A percentile compares a stretch with the other conserved stretches of the same genome.
These are phyloP conservation scores for Debaryomycetaceae sp. DNA, from an alignment of 1,139 yeast genomes.

Conservation along the genomic window DNA sequence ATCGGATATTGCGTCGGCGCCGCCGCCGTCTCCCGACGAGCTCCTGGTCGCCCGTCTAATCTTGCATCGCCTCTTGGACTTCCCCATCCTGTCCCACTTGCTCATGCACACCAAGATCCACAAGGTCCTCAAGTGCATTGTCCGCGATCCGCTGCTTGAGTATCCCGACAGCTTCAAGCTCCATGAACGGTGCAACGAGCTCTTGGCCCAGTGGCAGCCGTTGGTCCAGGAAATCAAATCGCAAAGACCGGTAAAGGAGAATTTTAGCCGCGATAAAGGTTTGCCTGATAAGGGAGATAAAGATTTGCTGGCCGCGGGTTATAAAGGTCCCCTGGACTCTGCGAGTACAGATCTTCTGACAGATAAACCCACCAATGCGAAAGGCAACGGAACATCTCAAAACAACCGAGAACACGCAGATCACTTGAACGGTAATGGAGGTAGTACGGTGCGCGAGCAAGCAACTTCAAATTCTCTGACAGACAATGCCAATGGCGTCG, in stretches of 20 bases:
- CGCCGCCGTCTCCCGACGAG: slow-evolving; percentile 42
- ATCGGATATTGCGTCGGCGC: slow-evolving; percentile 19
- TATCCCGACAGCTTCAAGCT: slow-evolving; percentile 37
- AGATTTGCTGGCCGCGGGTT: not conserved
- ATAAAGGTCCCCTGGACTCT: no score
- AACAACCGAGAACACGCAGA: no score
- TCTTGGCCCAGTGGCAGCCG: slow-evolving; percentile 35
- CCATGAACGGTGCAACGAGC: slow-evolving; percentile 34
- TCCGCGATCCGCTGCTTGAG: slow-evolving; percentile 29
- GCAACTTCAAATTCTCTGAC: no score
- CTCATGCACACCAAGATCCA: slow-evolving; percentile 43
- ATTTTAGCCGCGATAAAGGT: not conserved
- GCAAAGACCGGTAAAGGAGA: not conserved
- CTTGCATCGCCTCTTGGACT: slow-evolving; percentile 38
- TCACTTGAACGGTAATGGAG: no score
- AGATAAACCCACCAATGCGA: no score
- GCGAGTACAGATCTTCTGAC: no score
- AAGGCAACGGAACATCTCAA: no score
- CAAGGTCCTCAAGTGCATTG: slow-evolving; percentile 41
- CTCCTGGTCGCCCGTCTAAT: slow-evolving; percentile 42
- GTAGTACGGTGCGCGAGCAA: no score
- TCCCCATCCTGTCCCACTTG: slow-evolving; percentile 44
- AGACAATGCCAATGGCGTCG: no score
- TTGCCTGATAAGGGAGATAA: not conserved
- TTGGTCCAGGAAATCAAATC: slow-evolving; percentile 23